Evolutionary conservation across 1,139 yeast species (phyloP).

Genomic region (Suhomyces bokatorum): DNA sequence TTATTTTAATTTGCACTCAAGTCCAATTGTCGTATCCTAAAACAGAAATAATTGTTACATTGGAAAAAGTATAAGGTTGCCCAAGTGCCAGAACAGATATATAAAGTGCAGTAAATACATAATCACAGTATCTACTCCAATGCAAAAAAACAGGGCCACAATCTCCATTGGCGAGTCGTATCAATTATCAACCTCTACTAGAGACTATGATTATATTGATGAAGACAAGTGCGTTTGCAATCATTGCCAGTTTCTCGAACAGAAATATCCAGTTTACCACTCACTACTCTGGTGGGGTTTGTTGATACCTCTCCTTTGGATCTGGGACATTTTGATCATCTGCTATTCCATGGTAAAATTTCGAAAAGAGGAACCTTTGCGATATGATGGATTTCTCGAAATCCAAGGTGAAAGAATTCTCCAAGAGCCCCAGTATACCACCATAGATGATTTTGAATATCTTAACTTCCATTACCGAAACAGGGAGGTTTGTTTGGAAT

Average conservation of each 20-base stretch:
- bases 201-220: slow-evolving; percentile 5
- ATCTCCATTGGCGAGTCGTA: not conserved
- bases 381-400: slow-evolving; percentile 7
- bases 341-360: not conserved
- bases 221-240: slow-evolving; percentile 19
- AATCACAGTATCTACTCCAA: too few relatives aligned
- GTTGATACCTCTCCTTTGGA: slow-evolving; percentile 27
- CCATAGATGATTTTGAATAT: slow-evolving; percentile 5
- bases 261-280: slow-evolving; percentile 5
- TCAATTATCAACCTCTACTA: not conserved
- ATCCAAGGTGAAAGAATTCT: not conserved
- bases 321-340: slow-evolving; percentile 10
- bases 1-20: not conserved
- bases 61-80: not conserved
- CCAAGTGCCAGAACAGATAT: too few relatives aligned
- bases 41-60: slow-evolving; percentile 5
- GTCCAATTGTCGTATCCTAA: slow-evolving; percentile 1
- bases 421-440: not conserved
- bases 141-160: not conserved
- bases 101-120: too few relatives aligned
- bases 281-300: slow-evolving; percentile 21
- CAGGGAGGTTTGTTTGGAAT: not conserved
- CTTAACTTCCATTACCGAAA: slow-evolving; percentile 4
- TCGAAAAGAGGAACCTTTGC: not conserved
- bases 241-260: slow-evolving; percentile 14